Conservation (phyloP, 768 basidiomycete species). For the Boletus barrowsii region DNA sequence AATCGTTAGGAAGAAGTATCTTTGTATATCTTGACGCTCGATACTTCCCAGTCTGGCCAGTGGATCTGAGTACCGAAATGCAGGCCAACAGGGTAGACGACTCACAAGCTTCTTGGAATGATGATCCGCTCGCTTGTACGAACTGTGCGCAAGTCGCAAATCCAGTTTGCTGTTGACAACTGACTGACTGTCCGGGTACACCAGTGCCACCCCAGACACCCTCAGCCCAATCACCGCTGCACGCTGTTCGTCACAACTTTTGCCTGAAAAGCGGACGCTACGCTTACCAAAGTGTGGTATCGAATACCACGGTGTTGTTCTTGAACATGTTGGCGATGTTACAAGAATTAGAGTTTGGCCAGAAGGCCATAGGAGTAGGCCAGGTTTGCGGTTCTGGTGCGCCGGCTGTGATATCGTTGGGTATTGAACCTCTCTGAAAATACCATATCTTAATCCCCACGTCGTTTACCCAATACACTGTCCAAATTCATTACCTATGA, state of each 20-base stretch:
- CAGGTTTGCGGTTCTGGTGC: constrained; percentile 74
- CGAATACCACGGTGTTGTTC: constrained; percentile 75
- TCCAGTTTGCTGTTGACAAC: constrained; percentile 82
- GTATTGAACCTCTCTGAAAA: constrained; percentile 73
- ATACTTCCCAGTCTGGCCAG: constrained; percentile 75
- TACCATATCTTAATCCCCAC: constrained; percentile 82
- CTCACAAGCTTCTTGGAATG: constrained; percentile 78
- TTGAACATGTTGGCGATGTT: constrained; percentile 77
- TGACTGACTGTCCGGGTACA: constrained; percentile 80
- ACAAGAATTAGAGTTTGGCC: constrained; percentile 68
- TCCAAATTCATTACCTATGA: neutral
- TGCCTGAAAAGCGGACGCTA: constrained; percentile 5
- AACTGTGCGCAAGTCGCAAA: constrained; percentile 78
- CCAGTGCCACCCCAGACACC: constrained; percentile 71
- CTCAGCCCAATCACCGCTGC: constrained; percentile 87
- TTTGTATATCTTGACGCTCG: constrained; percentile 72
- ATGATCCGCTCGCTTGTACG: constrained; percentile 65
- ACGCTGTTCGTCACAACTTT: constrained; percentile 3
- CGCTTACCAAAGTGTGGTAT: constrained; percentile 76
- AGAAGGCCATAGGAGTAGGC: constrained; percentile 76
- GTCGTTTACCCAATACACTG: constrained; percentile 38
- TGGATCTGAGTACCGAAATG: neutral
- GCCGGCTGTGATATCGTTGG: constrained; percentile 69
- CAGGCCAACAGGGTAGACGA: constrained; percentile 17
- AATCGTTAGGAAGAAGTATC: constrained; percentile 24